Base-by-base conservation (phyloP, 495 filamentous ascomycete genomes). In the Tricharina praecox region DNA sequence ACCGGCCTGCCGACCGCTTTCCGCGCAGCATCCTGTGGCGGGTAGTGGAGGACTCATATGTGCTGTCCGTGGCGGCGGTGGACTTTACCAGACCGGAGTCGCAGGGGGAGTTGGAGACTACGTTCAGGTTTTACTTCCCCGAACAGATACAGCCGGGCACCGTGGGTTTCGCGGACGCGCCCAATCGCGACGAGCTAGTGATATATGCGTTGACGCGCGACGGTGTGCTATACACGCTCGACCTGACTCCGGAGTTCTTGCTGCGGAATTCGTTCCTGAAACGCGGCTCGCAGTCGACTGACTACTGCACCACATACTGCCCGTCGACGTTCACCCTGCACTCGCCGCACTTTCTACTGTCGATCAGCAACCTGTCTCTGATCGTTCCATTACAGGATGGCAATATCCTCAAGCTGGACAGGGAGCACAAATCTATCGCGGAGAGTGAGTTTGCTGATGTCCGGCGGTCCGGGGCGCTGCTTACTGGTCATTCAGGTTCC, bases 11-110 rank as follows among this genome's bases (percentile, higher is more conserved):
- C 53, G 74, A 76, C 48, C 65, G 68, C 45, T 82, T 80, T 48
- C 92, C 90, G 38, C 75, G 82, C 53, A 79, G 72, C 58, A 86
- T 96, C 54, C 70, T 94, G 19, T 97, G 92, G 88, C 70, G 90
- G 45, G 70, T 97, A 16, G 65, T 95, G 50, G 79, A 92, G 58
- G 77, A 79, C 55, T 76, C 77, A 56, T 82, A 74, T 54, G 70
- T 86, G 37, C 69, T 97, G 45, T 84, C 86, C 61, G 69, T 97
- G 44, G 80, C 83, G 62, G 77, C 77, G 26, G 76, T 79, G 55
- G 90, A 96, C 64, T 63, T 95, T 48, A 78, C 73, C 28, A 88
- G 81, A 61, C 70, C 76, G 41, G 69, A 75, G 21, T 70, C 74
- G 23, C 64, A 69, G 39, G 70, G 75, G 53, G 79, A 85, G 56